Conservation (phyloP, 78 protist genomes). For the Dictyostelium citrinum region DNA sequence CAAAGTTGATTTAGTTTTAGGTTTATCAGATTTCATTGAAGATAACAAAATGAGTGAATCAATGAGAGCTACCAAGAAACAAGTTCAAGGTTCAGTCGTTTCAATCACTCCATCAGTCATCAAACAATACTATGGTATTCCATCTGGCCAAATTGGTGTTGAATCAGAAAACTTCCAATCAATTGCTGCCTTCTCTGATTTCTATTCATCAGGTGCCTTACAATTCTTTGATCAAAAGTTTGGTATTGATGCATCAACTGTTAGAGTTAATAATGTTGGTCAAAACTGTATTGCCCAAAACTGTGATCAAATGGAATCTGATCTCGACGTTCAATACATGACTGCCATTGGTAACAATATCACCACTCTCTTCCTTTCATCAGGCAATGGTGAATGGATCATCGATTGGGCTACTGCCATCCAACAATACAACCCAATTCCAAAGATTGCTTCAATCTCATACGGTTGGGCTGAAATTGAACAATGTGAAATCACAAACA, state of each 20-base stretch:
- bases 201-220: slow-evolving; percentile 59
- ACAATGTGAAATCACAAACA: slow-evolving; percentile 58
- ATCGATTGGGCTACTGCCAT: slow-evolving; percentile 47
- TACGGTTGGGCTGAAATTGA: slow-evolving; percentile 81
- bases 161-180: slow-evolving; percentile 22
- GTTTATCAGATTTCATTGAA: slow-evolving; percentile 71
- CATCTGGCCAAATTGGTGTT: slow-evolving; percentile 12
- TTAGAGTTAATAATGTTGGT: slow-evolving; percentile 40
- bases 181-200: slow-evolving; percentile 70
- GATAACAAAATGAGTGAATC: slow-evolving; percentile 19
- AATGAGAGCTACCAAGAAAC: not conserved
- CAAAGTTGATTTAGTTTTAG: slow-evolving; percentile 73
- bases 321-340: slow-evolving; percentile 68
- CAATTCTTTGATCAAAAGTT: not conserved
- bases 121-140: slow-evolving; percentile 50
- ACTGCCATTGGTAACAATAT: slow-evolving; percentile 58
- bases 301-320: slow-evolving; percentile 74
- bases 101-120: slow-evolving; percentile 59
- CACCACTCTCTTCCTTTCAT: slow-evolving; percentile 42
- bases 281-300: slow-evolving; percentile 16
- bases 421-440: slow-evolving; percentile 1
- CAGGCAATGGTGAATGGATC: slow-evolving; percentile 59
- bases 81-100: not conserved
- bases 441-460: slow-evolving; percentile 59
- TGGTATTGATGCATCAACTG: not conserved